Base-by-base conservation (phyloP, 1,284 basidiomycete species). In the Leccinum subrobustum region DNA sequence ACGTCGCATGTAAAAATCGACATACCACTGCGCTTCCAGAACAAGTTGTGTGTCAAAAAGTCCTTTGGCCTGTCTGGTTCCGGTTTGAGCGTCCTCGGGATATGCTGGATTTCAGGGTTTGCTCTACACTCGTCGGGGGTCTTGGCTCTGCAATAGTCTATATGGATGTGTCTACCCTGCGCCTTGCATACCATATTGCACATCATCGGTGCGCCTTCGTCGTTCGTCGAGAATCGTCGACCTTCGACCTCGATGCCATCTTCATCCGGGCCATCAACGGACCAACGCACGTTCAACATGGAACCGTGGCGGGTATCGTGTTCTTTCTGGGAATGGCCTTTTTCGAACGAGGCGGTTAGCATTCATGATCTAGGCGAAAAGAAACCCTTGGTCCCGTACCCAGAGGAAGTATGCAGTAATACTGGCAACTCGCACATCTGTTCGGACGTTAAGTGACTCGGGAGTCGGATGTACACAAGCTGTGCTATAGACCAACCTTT, bases 151-250 rank as follows among this genome's bases (percentile, higher is more conserved):
- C 86, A 87, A 63, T 79, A 82, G 61, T 83, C 83, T 54, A 87
- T 71, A 63, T 87, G 86, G 0, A 73, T 74, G 58, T 87, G 86
- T 33, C 72, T 61, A 18, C 71, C 71, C 0, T 73, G 55, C 2
- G 62, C 61, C 35, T 81, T 59, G 64, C 72, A 79, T 59, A 85
- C 73, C 14, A 86, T 68, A 35, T 77, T 83, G 68, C 86, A 88
- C 72, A 87, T 76, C 81, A 87, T 85, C 0, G 86, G 86, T 1
- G 83, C 83, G 16, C 86, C 85, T 39, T 82, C 81, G 54, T 86
- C 83, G 29, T 78, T 78, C 0, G 81, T 67, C 0, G 77, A 82
- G 66, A 83, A 88, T 53, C 78, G 81, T 51, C 78, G 77, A 2
- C 85, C 84, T 54, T 79, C 76, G 3, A 86, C 69, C 61, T 87